Conservation (phyloP, 805 yeast species). For the Ogataea pignaliae region DNA sequence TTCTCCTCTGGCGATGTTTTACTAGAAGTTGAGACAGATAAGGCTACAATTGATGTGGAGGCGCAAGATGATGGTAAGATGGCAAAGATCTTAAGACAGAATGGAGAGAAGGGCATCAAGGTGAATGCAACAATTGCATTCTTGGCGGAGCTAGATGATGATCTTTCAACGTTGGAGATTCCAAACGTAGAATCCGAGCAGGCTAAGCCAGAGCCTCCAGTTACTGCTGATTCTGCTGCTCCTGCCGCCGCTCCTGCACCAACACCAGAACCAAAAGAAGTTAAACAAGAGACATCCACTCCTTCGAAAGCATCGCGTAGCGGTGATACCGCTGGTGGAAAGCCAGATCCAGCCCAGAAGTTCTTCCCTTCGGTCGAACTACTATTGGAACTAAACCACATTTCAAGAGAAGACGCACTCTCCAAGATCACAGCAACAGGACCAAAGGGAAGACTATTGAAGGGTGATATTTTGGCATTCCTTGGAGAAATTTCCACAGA, state of each 20-base stretch:
- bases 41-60: constrained; percentile 79
- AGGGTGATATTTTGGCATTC: constrained; percentile 87
- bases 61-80: constrained; percentile 89
- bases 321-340: constrained; percentile 6
- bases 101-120: constrained; percentile 75
- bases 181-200: constrained; percentile 42
- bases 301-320: constrained; percentile 6
- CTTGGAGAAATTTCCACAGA: constrained; percentile 66
- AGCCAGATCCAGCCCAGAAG: constrained; percentile 63
- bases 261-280: constrained; percentile 10
- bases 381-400: constrained; percentile 55
- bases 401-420: constrained; percentile 68
- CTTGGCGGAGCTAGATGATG: constrained; percentile 85
- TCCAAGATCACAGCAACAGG: constrained; percentile 78
- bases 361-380: constrained; percentile 76
- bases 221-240: constrained; percentile 14
- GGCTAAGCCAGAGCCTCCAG: constrained; percentile 17
- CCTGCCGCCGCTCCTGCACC: constrained; percentile 18
- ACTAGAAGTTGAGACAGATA: constrained; percentile 81
- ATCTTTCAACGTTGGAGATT: constrained; percentile 54
- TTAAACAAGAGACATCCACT: constrained; percentile 25
- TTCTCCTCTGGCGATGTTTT: constrained; percentile 81
- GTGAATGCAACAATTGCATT: constrained; percentile 92
- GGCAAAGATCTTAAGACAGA: constrained; percentile 65
- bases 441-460: constrained; percentile 79